These are phyloP conservation scores for Ceriops tagal DNA, from an alignment of 345 rosid genomes.

Conservation along the genomic window DNA sequence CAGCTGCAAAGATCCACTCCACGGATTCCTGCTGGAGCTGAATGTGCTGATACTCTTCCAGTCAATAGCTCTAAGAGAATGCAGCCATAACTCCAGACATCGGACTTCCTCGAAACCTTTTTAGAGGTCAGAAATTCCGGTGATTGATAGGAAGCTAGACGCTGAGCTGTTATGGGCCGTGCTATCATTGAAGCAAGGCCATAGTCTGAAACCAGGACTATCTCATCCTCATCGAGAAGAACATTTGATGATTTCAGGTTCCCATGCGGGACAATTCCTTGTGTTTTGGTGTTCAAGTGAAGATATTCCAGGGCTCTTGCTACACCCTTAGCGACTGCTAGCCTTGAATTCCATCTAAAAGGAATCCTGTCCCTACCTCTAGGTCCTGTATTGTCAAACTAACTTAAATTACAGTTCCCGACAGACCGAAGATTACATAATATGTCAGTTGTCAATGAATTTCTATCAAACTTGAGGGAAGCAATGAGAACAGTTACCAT, in stretches of 20 bases:
- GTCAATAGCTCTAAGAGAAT: slow-evolving; percentile 50
- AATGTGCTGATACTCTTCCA: slow-evolving; percentile 28
- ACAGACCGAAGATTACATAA: background rate
- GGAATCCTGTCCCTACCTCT: slow-evolving; percentile 40
- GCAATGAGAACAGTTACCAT: slow-evolving; percentile 30
- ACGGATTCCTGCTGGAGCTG: slow-evolving; percentile 45
- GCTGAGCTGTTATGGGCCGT: slow-evolving; percentile 36
- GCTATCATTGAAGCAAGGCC: slow-evolving; percentile 43
- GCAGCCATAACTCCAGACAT: slow-evolving; percentile 54
- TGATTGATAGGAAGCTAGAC: slow-evolving; percentile 41
- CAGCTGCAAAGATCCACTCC: slow-evolving; percentile 50
- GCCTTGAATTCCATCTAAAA: slow-evolving; percentile 46
- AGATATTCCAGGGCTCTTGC: slow-evolving; percentile 50
- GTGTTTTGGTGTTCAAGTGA: slow-evolving; percentile 29
- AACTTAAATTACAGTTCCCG: background rate
- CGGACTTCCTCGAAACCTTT: slow-evolving; percentile 40
- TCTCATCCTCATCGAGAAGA: slow-evolving; percentile 39
- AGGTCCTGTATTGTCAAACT: slow-evolving; percentile 24
- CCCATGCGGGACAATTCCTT: slow-evolving; percentile 39
- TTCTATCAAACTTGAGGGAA: too few species aligned
- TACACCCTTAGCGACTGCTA: slow-evolving; percentile 42
- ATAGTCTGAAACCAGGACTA: slow-evolving; percentile 44
- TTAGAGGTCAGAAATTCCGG: slow-evolving; percentile 41
- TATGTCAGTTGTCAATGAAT: too few species aligned
- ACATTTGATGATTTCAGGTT: slow-evolving; percentile 58